These are phyloP conservation scores for Fonsecaea erecta DNA, from an alignment of 2,329 filamentous ascomycete genomes.

Conservation along the genomic window DNA sequence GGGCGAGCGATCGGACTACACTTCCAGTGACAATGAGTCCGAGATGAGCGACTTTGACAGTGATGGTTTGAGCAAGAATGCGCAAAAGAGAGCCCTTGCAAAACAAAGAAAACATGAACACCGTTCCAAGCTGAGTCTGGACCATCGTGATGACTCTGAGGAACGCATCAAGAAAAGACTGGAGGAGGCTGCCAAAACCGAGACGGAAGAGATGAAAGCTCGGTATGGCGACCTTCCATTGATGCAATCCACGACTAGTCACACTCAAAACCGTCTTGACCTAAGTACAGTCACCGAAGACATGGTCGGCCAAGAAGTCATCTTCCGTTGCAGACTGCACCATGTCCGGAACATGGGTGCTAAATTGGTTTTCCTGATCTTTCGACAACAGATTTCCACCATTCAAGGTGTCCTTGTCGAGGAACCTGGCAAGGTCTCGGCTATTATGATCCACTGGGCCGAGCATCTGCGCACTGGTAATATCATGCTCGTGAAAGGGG, in stretches of 20 bases:
- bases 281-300: conserved; percentile 58
- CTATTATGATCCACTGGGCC: conserved; percentile 83
- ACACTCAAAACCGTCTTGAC: conserved; percentile 53
- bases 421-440: conserved; percentile 65
- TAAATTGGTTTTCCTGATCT: conserved; percentile 81
- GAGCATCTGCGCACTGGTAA: conserved; percentile 80
- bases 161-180: conserved; percentile 48
- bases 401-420: conserved; percentile 79
- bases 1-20: conserved; percentile 40
- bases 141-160: conserved; percentile 49
- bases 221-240: conserved; percentile 64
- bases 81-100: conserved; percentile 50
- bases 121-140: conserved; percentile 49
- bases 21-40: conserved; percentile 47
- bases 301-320: conserved; percentile 63
- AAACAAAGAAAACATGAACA: conserved; percentile 47
- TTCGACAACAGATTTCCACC: conserved; percentile 81
- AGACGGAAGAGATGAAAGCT: conserved; percentile 63
- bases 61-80: conserved; percentile 50
- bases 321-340: conserved; percentile 74
- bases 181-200: conserved; percentile 57
- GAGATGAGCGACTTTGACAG: conserved; percentile 44
- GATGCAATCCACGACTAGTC: conserved; percentile 61
- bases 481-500: conserved; percentile 75
- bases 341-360: conserved; percentile 81